Evolutionary conservation across 345 rosid species (phyloP).

Genomic region (Balakata baccata): DNA sequence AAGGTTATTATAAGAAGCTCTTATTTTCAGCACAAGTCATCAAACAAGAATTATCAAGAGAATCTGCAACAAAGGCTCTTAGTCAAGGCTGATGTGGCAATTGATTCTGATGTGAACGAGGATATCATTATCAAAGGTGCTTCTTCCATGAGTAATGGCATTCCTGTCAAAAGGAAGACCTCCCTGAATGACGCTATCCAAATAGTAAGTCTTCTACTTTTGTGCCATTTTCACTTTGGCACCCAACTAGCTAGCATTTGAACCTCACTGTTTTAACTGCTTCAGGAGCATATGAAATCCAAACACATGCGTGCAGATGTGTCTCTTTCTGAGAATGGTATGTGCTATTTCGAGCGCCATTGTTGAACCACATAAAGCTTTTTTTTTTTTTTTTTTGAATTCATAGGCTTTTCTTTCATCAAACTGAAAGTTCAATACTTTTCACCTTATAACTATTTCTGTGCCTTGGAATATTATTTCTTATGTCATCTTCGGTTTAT

Average conservation of each 20-base stretch:
- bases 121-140: slow-evolving; percentile 19
- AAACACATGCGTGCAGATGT: slow-evolving; percentile 44
- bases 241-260: neutral
- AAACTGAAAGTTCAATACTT: neutral
- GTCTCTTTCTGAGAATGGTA: slow-evolving; percentile 40
- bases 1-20: slow-evolving; percentile 21
- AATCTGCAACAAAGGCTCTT: neutral
- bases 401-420: slow-evolving; percentile 4
- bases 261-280: slow-evolving; percentile 18
- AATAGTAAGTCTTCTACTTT: slow-evolving; percentile 37
- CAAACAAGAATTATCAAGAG: slow-evolving; percentile 10
- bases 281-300: slow-evolving; percentile 56
- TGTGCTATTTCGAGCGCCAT: slow-evolving; percentile 4
- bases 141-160: slow-evolving; percentile 25
- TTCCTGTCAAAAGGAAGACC: slow-evolving; percentile 57
- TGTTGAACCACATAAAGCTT: neutral
- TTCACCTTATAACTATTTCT: neutral
- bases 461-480: neutral
- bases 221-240: neutral
- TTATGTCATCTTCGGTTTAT: neutral
- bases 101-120: slow-evolving; percentile 9
- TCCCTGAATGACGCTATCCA: slow-evolving; percentile 33
- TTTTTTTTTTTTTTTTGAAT: neutral
- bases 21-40: slow-evolving; percentile 19
- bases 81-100: slow-evolving; percentile 3